These are phyloP conservation scores for Talaromyces marneffei DNA, from an alignment of 2,329 filamentous ascomycete species.

Conservation along the genomic window DNA sequence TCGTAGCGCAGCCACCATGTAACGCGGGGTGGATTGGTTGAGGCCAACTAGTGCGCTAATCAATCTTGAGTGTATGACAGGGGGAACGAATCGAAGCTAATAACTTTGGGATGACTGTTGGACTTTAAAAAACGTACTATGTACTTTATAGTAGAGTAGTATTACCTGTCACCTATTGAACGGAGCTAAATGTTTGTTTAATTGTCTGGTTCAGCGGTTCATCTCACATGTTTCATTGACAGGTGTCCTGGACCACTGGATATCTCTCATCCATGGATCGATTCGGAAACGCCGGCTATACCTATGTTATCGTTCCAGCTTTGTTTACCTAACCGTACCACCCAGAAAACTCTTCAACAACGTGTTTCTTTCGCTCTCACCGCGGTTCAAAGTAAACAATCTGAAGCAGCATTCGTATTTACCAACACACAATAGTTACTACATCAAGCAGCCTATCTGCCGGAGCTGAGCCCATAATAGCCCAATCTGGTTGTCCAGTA, in stretches of 20 bases:
- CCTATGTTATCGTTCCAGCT: too few relatives aligned
- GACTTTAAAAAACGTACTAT: not conserved
- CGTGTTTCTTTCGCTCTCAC: not conserved
- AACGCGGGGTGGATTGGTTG: not conserved
- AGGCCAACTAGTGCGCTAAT: not conserved
- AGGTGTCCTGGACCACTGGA: too few relatives aligned
- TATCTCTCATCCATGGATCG: not conserved
- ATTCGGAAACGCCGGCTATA: too few relatives aligned
- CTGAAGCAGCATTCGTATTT: not conserved
- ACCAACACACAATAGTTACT: not conserved
- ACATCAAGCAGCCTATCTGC: not conserved
- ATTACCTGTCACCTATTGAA: too few relatives aligned
- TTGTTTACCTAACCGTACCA: not conserved
- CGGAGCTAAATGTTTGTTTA: not conserved
- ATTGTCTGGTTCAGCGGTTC: not conserved
- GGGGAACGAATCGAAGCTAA: not conserved
- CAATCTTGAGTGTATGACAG: not conserved
- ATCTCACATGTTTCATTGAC: not conserved
- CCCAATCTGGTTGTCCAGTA: not conserved
- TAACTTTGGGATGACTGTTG: not conserved
- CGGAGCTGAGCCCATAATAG: not conserved
- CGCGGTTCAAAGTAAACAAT: not conserved
- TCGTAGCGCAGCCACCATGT: constrained; percentile 5
- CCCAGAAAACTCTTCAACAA: not conserved
- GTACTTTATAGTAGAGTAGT: too few relatives aligned